Base-by-base conservation (phyloP, 2,329 filamentous ascomycete genomes). In the Sarocladiaceae sp. region DNA sequence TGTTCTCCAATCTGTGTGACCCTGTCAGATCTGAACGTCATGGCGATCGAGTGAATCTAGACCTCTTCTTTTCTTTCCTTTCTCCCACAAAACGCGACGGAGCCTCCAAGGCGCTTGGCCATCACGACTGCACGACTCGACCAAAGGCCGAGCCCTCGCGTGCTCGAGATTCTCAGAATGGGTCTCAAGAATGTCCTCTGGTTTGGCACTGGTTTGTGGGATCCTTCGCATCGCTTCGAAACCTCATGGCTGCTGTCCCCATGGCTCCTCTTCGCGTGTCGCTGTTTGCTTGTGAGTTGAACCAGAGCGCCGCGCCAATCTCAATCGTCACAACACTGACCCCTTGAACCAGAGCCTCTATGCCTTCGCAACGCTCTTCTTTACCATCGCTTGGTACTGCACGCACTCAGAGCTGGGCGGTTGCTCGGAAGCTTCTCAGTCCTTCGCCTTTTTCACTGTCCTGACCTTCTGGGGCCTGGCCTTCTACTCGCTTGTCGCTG, bases 181-280 rank as follows among this genome's bases (percentile, higher is more conserved):
- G 24, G 12, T n/a, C 45, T 55, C 39, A 45, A 44, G 24, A 44
- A 51, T 41, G 55, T 55, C 33, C 68, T 73, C 52, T 54, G 56
- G 44, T 67, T 73, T 41, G 64, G 65, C 40, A 58, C 51, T 23
- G 65, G 62, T 50, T 57, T 61, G 24, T 78, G 69, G 67, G 74
- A 79, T 57, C 72, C 73, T 6, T 68, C 75, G 33, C 74, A 83
- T 62, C 78, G 83, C 47, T 89, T 85, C 65, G 78, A 81, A 61
- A 93, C 87, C 13, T 94, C 87, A 12, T 94, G 87, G 86, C 62
- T 90, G 7, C 63, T 94, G n/a, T 64, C 79, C 19, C 84, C 87
- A 0, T 73, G 73, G 54, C 55, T 73, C 2, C 71, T 91, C 39
- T 81, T 79, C 52, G 64, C 60, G 43, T 58, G 76, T 42, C 80